Percentiles rank a stretch among this genome's conserved stretches.
phyloP scores from a whole-genome alignment of 345 rosid species.

The Carallia pectinifolia region DNA sequence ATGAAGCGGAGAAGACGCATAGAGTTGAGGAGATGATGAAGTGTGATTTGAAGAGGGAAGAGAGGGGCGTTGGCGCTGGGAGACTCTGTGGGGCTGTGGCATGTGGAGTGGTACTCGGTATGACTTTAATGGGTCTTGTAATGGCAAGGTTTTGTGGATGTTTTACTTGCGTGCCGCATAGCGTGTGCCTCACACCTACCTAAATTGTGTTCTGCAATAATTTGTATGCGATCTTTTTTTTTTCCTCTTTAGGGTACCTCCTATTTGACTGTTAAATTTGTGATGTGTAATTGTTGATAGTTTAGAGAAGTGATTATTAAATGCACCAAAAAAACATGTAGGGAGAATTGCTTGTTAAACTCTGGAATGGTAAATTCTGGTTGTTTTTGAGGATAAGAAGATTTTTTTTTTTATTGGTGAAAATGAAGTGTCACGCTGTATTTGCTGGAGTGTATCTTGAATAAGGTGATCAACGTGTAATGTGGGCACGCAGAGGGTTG shows the following conservation, averaged over 20 bases:
- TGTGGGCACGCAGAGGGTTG: too few relatives aligned
- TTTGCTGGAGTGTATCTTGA: too few relatives aligned
- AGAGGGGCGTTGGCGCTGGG: constrained; percentile 3
- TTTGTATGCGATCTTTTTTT: background rate
- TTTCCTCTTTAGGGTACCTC: background rate
- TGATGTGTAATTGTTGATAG: too few relatives aligned
- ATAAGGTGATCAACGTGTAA: too few relatives aligned
- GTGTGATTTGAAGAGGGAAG: background rate
- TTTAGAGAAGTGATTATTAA: too few relatives aligned
- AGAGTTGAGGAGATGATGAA: background rate
- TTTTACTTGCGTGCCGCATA: background rate
- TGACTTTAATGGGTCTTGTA: constrained; percentile 24
- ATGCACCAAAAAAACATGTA: too few relatives aligned
- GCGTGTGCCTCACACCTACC: constrained; percentile 14
- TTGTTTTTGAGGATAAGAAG: too few relatives aligned
- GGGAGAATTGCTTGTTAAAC: too few relatives aligned
- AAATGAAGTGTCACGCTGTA: too few relatives aligned
- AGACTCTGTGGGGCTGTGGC: constrained; percentile 11
- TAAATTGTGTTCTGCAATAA: background rate
- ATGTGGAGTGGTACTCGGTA: constrained; percentile 32
- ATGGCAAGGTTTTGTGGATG: constrained; percentile 16
- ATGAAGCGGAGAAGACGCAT: background rate
- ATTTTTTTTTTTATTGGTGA: too few relatives aligned
- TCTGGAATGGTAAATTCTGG: too few relatives aligned
- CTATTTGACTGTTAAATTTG: too few relatives aligned